Evolutionary conservation across 192 early-diverging fungal genomes (phyloP), one percentile per base, ranked within the genome.

Genomic region (Dispira simplex): DNA sequence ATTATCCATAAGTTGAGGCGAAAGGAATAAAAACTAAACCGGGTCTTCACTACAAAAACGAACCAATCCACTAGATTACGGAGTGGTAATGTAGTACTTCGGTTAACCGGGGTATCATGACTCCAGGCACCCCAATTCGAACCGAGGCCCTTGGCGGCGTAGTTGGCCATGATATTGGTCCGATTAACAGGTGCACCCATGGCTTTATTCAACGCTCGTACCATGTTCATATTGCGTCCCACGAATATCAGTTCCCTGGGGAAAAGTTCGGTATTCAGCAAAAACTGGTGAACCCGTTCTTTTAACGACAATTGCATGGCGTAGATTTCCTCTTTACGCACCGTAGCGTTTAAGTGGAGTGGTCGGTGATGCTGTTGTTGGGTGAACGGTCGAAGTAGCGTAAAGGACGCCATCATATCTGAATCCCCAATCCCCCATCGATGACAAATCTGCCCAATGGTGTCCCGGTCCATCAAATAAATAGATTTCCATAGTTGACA

Each of bases 171-270:
- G 8, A 91, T 70, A 64, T 86, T 88, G 64, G 92, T 85, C 12
- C 92, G 79, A 67, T 97, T 90, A 18, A 97, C 91, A 0, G 91
- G 91, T 14, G 81, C 88, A 12, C 90, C 90, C 45, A 91, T 69
- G 16, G 74, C 69, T 69, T 89, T 90, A 75, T 97, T 96, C 65
- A 88, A 86, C n/a, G 90, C 81, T 1, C 89, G 77, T 46, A 85
- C 83, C 46, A 86, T 85, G 63, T 91, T 90, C 82, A 94, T 86
- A 65, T 95, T 95, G 44, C 92, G 74, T 11, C 83, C 83, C 23
- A 97, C 73, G 69, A 97, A 95, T 44, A 97, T 90, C 11, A 97
- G 73, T 71, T 93, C 94, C 44, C 83, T 85, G 44, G 94, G 94
- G 46, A 97, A 68, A 8, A 71, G 67, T 46, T 81, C 79, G 46